Evolutionary conservation across 2,329 filamentous ascomycete genomes (phyloP).

Genomic region (Magnaporthales sp.): DNA sequence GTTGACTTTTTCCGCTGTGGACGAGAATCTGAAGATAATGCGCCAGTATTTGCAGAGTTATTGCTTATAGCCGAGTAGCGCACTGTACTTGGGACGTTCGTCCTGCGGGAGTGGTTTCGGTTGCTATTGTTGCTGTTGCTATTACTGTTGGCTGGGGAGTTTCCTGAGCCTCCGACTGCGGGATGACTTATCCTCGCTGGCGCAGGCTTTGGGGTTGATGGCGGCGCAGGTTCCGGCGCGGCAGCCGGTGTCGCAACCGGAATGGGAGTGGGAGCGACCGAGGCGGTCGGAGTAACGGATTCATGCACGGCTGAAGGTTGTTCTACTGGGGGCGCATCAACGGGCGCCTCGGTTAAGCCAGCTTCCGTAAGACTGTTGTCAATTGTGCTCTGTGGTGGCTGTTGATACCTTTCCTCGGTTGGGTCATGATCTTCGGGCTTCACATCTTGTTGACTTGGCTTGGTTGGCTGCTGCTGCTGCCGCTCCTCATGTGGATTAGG

Average conservation of each 20-base stretch:
- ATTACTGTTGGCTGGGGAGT: slow-evolving; percentile 17
- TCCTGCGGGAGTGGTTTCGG: slow-evolving; percentile 13
- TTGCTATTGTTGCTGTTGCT: not conserved
- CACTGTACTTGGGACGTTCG: slow-evolving; percentile 29
- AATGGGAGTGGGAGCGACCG: slow-evolving; percentile 10
- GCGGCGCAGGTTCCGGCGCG: slow-evolving; percentile 13
- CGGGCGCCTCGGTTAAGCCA: not conserved
- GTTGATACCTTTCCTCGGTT: not conserved
- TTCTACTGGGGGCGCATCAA: not conserved
- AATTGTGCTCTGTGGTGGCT: not conserved
- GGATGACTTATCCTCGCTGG: slow-evolving; percentile 6
- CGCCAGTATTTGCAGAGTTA: slow-evolving; percentile 22
- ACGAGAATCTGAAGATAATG: slow-evolving; percentile 13
- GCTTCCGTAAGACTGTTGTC: not conserved
- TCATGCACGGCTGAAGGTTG: not conserved
- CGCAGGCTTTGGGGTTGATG: not conserved
- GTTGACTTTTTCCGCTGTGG: slow-evolving; percentile 50
- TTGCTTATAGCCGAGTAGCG: slow-evolving; percentile 40
- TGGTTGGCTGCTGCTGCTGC: not conserved
- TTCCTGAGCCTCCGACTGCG: slow-evolving; percentile 7
- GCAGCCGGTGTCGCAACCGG: slow-evolving; percentile 14
- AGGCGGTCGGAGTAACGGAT: not conserved
- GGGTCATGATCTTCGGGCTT: not conserved
- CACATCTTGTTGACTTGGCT: not conserved
- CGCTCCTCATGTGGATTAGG: slow-evolving; percentile 18